A percentile compares a stretch with the other conserved stretches of the same genome.
phyloP scores from a whole-genome alignment of 2,329 filamentous ascomycete genomes.

The Colletotrichum sp. region DNA sequence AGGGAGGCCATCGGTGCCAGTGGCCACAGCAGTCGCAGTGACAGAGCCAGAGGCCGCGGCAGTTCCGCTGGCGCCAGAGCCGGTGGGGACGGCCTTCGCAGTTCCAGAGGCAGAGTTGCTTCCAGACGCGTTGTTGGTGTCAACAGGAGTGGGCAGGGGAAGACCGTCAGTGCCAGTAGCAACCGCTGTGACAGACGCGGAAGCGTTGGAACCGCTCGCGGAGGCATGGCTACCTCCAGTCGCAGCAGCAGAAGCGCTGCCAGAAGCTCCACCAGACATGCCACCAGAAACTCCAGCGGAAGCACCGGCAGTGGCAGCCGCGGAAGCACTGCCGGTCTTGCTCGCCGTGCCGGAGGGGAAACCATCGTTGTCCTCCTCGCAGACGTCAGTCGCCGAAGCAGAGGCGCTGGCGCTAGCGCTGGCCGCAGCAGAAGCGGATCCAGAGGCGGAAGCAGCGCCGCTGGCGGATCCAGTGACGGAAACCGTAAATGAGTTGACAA shows the following conservation, averaged over 20 bases:
- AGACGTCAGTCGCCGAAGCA: not conserved
- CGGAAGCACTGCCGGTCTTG: not conserved
- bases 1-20: not conserved
- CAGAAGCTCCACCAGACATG: conserved; percentile 10
- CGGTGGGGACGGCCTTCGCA: not conserved
- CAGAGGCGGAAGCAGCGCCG: not conserved
- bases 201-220: conserved; percentile 7
- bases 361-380: conserved; percentile 17
- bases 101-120: not conserved
- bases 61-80: not conserved
- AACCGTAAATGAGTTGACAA: too few relatives aligned
- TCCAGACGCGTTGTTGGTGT: not conserved
- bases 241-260: conserved; percentile 13
- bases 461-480: not conserved
- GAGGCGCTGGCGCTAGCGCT: not conserved
- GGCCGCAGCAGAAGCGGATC: not conserved
- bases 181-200: not conserved
- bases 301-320: not conserved
- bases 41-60: not conserved
- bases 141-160: not conserved
- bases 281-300: conserved; percentile 6
- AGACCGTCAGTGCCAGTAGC: not conserved
- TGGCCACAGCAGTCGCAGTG: not conserved
- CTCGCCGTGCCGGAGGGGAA: not conserved
- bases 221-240: conserved; percentile 3